Percentiles rank a stretch among this genome's conserved stretches.
Conservation (phyloP, 176 grass and related monocot genomes). For the Echinochloa phyllopogon region DNA sequence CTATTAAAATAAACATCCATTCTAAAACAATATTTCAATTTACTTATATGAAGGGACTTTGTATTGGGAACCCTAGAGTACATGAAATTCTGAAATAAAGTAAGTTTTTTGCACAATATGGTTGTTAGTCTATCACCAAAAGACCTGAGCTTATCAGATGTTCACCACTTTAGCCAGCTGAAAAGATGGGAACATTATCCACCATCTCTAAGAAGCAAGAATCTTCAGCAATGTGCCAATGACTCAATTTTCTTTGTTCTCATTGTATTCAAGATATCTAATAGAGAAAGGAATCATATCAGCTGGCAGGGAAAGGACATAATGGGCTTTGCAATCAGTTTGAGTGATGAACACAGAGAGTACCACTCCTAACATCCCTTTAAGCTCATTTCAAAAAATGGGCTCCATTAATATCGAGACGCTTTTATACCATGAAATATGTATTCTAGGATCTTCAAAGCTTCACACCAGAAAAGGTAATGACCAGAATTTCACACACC, state of each 20-base stretch:
- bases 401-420: constrained; percentile 12
- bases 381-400: constrained; percentile 10
- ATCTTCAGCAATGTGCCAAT: constrained; percentile 6
- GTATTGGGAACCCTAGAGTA: background rate
- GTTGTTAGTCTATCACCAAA: constrained; percentile 9
- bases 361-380: constrained; percentile 4
- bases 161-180: background rate
- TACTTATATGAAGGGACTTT: background rate
- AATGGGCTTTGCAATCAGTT: background rate
- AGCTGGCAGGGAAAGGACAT: background rate
- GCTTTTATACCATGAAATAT: constrained; percentile 24
- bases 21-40: background rate
- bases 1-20: background rate
- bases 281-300: background rate
- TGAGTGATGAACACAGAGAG: background rate
- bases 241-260: background rate
- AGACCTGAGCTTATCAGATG: background rate
- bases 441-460: background rate
- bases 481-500: background rate
- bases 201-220: constrained; percentile 1
- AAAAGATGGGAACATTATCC: background rate
- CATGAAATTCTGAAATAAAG: background rate
- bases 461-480: constrained; percentile 2
- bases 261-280: background rate
- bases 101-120: background rate